phyloP scores from a whole-genome alignment of 495 filamentous ascomycete species.

The Pyrenula massariospora region DNA sequence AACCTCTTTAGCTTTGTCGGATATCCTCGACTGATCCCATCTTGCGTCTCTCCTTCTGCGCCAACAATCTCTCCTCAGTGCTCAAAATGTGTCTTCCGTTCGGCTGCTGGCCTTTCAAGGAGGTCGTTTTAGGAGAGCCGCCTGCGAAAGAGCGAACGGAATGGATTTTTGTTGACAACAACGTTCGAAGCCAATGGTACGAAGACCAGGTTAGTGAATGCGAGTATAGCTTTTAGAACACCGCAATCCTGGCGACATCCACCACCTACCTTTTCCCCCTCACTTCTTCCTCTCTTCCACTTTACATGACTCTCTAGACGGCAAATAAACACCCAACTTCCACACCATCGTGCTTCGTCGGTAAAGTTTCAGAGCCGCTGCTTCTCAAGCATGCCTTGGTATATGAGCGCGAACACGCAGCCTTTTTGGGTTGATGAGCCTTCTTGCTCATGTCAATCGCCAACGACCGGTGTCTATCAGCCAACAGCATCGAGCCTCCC shows the following conservation, averaged over 20 bases:
- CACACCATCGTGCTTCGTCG: too few species aligned
- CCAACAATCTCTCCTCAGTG: neutral
- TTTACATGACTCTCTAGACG: too few species aligned
- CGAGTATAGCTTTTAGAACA: neutral
- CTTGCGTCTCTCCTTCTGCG: too few species aligned
- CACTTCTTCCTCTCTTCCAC: neutral
- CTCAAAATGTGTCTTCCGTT: slow-evolving; percentile 12
- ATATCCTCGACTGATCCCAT: too few species aligned
- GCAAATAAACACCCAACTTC: too few species aligned
- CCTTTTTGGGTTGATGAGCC: neutral
- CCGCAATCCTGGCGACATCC: neutral
- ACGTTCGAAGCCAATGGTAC: neutral
- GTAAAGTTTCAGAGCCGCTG: neutral
- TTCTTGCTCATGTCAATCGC: too few species aligned
- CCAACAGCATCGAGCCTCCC: neutral
- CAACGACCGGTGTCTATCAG: neutral
- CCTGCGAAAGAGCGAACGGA: neutral
- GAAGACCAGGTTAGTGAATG: neutral
- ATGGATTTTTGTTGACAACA: neutral
- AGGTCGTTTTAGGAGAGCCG: slow-evolving; percentile 20
- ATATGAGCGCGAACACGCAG: neutral
- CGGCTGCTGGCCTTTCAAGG: slow-evolving; percentile 20
- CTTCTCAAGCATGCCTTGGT: neutral
- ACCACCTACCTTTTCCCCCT: neutral
- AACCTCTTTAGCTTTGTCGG: too few species aligned